phyloP scores from a whole-genome alignment of 2,329 filamentous ascomycete genomes.

The Zopfia rhizophila region DNA sequence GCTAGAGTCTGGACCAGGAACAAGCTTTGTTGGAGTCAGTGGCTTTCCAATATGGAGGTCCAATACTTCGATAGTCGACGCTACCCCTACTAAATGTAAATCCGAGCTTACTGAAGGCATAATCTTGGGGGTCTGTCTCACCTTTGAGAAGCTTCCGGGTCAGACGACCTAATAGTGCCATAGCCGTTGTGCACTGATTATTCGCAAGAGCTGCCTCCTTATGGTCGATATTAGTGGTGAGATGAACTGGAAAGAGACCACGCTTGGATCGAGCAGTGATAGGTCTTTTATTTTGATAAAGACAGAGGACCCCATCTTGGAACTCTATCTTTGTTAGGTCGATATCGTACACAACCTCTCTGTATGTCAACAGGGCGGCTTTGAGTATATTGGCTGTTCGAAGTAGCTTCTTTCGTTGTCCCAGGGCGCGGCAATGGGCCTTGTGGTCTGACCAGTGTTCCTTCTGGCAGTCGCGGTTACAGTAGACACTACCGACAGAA shows the following conservation, averaged over 20 bases:
- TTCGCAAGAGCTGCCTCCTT: slow-evolving; percentile 14
- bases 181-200: slow-evolving; percentile 16
- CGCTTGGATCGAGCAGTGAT: slow-evolving; percentile 7
- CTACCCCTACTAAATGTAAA: slow-evolving; percentile 13
- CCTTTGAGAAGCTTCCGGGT: slow-evolving; percentile 15
- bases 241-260: slow-evolving; percentile 16
- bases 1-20: slow-evolving; percentile 11
- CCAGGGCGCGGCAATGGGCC: slow-evolving; percentile 14
- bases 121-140: background rate
- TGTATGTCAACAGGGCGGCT: slow-evolving; percentile 14
- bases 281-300: slow-evolving; percentile 13
- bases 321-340: slow-evolving; percentile 15
- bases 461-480: slow-evolving; percentile 16
- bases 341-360: slow-evolving; percentile 15
- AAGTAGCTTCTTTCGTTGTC: slow-evolving; percentile 17
- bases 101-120: background rate
- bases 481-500: slow-evolving; percentile 13
- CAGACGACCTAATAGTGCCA: slow-evolving; percentile 15
- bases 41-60: slow-evolving; percentile 17
- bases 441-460: slow-evolving; percentile 14
- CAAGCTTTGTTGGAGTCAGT: slow-evolving; percentile 9
- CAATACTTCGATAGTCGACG: slow-evolving; percentile 14
- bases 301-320: slow-evolving; percentile 13
- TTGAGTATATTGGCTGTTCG: slow-evolving; percentile 15
- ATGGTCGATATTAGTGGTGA: slow-evolving; percentile 14